phyloP scores from a whole-genome alignment of 2,329 filamentous ascomycete genomes.

The Colletotrichum viniferum region DNA sequence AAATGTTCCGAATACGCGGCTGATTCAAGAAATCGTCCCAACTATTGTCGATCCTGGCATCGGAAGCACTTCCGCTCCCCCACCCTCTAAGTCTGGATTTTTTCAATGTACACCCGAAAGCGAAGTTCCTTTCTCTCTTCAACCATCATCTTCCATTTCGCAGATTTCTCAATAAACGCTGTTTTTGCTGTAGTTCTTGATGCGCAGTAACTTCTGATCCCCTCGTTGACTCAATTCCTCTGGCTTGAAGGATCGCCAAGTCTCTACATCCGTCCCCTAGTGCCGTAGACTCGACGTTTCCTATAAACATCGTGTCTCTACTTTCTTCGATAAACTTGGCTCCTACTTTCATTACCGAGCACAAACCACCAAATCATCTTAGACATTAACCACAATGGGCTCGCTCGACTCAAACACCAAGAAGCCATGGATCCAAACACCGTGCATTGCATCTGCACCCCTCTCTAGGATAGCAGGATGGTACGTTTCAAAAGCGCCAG shows the following conservation, averaged over 20 bases:
- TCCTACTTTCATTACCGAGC: neutral
- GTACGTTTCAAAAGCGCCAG: constrained; percentile 44
- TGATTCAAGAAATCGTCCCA: neutral
- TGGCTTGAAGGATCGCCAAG: neutral
- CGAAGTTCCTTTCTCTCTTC: neutral
- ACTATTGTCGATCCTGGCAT: neutral
- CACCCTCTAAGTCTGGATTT: neutral
- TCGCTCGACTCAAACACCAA: constrained; percentile 41
- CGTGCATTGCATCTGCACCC: constrained; percentile 68
- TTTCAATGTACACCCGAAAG: neutral
- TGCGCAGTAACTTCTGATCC: neutral
- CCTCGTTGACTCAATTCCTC: neutral
- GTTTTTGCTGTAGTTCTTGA: too few relatives aligned
- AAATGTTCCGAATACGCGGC: neutral
- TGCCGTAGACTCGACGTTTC: neutral
- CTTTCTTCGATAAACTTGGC: neutral
- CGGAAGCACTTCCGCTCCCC: neutral
- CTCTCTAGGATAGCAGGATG: constrained; percentile 76
- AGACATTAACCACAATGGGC: constrained; percentile 38
- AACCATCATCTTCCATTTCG: neutral
- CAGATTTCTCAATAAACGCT: too few relatives aligned
- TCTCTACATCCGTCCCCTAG: neutral
- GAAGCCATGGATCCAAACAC: constrained; percentile 73
- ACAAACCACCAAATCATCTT: neutral
- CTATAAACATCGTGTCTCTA: neutral